Evolutionary conservation across 345 rosid genomes (phyloP), one percentile per base, ranked within the genome.

Genomic region (Brassica nigra): DNA sequence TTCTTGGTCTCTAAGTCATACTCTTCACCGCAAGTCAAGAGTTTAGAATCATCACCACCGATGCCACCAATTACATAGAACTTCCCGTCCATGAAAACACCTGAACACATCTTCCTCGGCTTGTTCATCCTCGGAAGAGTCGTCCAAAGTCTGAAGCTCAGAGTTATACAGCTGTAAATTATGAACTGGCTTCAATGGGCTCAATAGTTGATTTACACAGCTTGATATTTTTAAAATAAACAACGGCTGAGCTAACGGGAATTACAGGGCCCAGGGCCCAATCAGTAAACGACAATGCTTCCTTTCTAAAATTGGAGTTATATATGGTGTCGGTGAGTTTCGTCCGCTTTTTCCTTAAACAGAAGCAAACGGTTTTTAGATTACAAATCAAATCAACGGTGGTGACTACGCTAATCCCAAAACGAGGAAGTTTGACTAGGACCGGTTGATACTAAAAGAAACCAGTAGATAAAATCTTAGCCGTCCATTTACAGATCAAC

Each of bases 51-150:
- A 27, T 61, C 57, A 28, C 86, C 92, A 28, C 95, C 94, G 4
- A 84, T 90, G 4, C 98, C 98, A 3, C 98, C 98, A 31, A 94
- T 89, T 5, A 94, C 97, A 64, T 89, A 94, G 59, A 94, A 94
- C 75, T 94, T 94, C 1, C 90, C 86, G 66, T 90, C 94, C 95
- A 94, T 94, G 62, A 94, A 94, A 23, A 94, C 94, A 0, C 94
- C 98, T 0, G 97, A 92, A 73, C 98, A 90, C 97, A 92, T 90
- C 84, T 90, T 92, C 85, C 98, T 89, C 10, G 89, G 91, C 31
- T 88, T 89, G 76, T 86, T 84, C 98, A 94, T 92, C 87, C 83
- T 85, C 0, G 94, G 96, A 16, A 94, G 84, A n/a, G 85, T 71
- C 63, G 66, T 76, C 88, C 90, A 94, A 94, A 1, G 76, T 68